Conservation (phyloP, 768 basidiomycete species). For the Lactifluus volemus region DNA sequence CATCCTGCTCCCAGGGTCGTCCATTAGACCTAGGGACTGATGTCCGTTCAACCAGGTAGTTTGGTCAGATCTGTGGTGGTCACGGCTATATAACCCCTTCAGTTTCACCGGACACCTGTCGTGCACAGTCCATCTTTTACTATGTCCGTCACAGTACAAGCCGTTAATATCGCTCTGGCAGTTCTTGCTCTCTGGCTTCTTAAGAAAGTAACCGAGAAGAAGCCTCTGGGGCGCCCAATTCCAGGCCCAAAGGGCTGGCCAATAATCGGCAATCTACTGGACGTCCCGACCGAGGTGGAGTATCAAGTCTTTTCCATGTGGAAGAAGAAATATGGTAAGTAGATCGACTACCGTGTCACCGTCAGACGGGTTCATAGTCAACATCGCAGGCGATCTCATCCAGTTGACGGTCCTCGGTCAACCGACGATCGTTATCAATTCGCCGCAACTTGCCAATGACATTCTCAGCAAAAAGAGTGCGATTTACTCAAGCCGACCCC, state of each 20-base stretch:
- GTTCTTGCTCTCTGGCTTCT: conserved; percentile 10
- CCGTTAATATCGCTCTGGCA: conserved; percentile 4
- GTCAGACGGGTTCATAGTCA: neutral
- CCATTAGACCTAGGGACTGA: neutral
- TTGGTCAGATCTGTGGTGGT: neutral
- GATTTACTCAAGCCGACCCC: conserved; percentile 22
- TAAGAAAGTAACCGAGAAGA: conserved; percentile 14
- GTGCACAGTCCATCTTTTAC: neutral
- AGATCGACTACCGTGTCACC: no score
- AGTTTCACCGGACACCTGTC: neutral
- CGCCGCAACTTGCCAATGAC: conserved; percentile 16
- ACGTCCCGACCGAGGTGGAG: conserved; percentile 16
- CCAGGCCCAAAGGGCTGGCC: conserved; percentile 18
- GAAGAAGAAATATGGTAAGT: conserved; percentile 18
- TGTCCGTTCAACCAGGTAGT: conserved; percentile 1
- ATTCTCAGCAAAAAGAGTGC: conserved; percentile 24
- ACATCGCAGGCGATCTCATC: conserved; percentile 20
- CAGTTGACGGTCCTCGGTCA: conserved; percentile 22
- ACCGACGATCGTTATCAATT: conserved; percentile 22
- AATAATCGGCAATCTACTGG: conserved; percentile 19
- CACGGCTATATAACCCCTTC: neutral
- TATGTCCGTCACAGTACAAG: conserved; percentile 10
- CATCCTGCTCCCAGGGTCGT: no score
- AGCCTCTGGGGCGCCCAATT: conserved; percentile 10
- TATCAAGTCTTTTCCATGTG: conserved; percentile 14